Evolutionary conservation across 495 filamentous ascomycete genomes (phyloP), one percentile per base, ranked within the genome.

Genomic region (Rhizodiscina lignyota): DNA sequence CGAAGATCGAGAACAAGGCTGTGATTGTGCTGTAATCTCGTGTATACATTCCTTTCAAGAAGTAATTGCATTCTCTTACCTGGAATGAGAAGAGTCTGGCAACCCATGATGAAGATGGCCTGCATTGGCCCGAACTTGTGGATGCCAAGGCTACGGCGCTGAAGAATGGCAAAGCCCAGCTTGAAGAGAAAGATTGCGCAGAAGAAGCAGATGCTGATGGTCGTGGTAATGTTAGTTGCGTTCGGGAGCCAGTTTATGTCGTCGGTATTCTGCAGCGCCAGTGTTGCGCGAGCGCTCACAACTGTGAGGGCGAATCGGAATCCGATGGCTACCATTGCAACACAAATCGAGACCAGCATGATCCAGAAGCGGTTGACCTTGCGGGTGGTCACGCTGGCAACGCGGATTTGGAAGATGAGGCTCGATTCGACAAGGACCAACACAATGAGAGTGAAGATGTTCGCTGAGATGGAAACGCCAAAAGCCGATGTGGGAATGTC

Each of bases 21-120:
- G 49, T 17, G 20, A 2, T 17, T 6, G 40, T 21, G 45, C 42
- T 44, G 39, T 21, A 33, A 23, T 16, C 21, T 22, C 5, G 24
- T 22, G 17, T 45, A 12, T 13, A 18, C 16, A 6, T 38, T 23
- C 21, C 32, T 15, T 12, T 21, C 18, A 30, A 8, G 21, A 13
- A 39, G 11, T 26, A 21, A 24, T 15, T 1, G 4, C 16, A 6
- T 17, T 27, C 12, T 56, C 74, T 44, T 66, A 83, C 81, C 70
- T 41, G 85, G 85, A 34, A 89, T 60, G 21, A 85, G 48, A 65
- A 94, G 67, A 15, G 78, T 82, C 54, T 82, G 78, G 39, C 70
- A 77, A 31, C 76, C 73, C 67, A 82, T 77, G 40, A 79, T 64
- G 48, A 79, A 79, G 39, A 84, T 69, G 36, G 77, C 66, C 44